These are phyloP conservation scores for Excoecaria agallocha DNA, from an alignment of 345 rosid species.

Conservation along the genomic window DNA sequence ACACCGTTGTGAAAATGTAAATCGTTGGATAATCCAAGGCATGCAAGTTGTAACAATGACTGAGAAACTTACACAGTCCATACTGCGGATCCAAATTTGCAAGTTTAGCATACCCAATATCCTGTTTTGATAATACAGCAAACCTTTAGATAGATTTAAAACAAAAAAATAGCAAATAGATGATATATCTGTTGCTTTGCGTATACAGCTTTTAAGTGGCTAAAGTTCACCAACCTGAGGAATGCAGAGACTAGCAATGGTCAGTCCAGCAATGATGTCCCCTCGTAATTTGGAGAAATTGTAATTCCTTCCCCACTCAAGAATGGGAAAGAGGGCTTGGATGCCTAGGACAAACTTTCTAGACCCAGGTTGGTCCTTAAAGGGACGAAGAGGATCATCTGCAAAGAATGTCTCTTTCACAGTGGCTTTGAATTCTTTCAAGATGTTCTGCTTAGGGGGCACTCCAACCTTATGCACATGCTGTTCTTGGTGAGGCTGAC, in stretches of 20 bases:
- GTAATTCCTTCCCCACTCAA: slow-evolving; percentile 74
- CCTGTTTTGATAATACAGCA: slow-evolving; percentile 42
- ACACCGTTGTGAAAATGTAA: neutral
- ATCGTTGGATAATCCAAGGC: neutral
- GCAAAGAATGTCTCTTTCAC: slow-evolving; percentile 80
- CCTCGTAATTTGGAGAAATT: slow-evolving; percentile 61
- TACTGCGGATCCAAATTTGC: slow-evolving; percentile 77
- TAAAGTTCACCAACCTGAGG: slow-evolving; percentile 64
- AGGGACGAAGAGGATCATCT: slow-evolving; percentile 78
- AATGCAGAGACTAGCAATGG: slow-evolving; percentile 98
- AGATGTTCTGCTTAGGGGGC: slow-evolving; percentile 74
- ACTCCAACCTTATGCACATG: slow-evolving; percentile 75
- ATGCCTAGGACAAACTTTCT: slow-evolving; percentile 58
- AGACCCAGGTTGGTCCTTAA: slow-evolving; percentile 70
- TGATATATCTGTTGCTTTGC: neutral
- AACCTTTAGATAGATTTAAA: slow-evolving; percentile 3
- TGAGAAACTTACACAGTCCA: slow-evolving; percentile 77
- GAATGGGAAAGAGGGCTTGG: slow-evolving; percentile 77
- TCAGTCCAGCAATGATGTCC: slow-evolving; percentile 80
- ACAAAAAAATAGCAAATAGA: neutral
- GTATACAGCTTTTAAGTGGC: neutral
- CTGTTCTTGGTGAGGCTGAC: slow-evolving; percentile 25
- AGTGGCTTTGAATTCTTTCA: slow-evolving; percentile 51
- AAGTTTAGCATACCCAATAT: slow-evolving; percentile 86
- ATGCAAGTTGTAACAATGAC: neutral